These are phyloP conservation scores for Penicillium taxi DNA, from an alignment of 495 filamentous ascomycete genomes.

Conservation along the genomic window DNA sequence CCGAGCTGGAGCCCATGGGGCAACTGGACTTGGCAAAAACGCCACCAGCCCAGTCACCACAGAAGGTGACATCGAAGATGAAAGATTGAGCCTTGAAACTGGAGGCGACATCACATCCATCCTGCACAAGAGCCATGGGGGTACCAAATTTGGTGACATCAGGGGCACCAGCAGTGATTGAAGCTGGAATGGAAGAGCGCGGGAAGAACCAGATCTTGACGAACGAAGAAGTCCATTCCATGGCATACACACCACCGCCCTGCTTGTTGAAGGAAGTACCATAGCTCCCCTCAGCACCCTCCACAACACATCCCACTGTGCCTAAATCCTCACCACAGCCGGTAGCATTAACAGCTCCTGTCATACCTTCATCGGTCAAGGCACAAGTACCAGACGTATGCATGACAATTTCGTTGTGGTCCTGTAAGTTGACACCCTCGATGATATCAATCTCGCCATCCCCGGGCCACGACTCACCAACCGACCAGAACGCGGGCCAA, in stretches of 20 bases:
- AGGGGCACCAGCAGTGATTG: conserved; percentile 50
- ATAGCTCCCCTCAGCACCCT: conserved; percentile 48
- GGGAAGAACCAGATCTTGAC: conserved; percentile 79
- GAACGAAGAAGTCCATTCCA: conserved; percentile 58
- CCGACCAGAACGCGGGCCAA: conserved; percentile 73
- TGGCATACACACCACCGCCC: conserved; percentile 70
- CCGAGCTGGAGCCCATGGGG: conserved; percentile 27
- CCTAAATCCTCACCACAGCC: conserved; percentile 51
- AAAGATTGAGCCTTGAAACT: conserved; percentile 67
- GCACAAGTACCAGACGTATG: conserved; percentile 64
- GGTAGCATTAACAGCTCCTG: conserved; percentile 37
- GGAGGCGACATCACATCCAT: conserved; percentile 55
- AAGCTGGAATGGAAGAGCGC: conserved; percentile 48
- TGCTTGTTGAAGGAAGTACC: conserved; percentile 65
- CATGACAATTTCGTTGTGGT: conserved; percentile 60
- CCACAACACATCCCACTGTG: conserved; percentile 40
- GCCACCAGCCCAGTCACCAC: conserved; percentile 80
- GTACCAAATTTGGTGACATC: conserved; percentile 57
- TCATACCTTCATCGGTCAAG: conserved; percentile 44
- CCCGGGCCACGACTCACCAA: conserved; percentile 67
- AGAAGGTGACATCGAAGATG: conserved; percentile 78
- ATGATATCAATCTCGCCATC: conserved; percentile 89
- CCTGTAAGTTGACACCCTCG: conserved; percentile 68
- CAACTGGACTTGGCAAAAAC: conserved; percentile 37
- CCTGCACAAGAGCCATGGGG: conserved; percentile 56